Conservation (phyloP, 176 grass and related monocot species). For the Sorghum bicolor region Sorghum_bicolor_NCBIv3 NC_012877.2:51341001-51341500, state of each 20-base stretch:
- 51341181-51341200: conserved; percentile 7
- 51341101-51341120: not conserved
- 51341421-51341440: conserved; percentile 19
- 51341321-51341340: no score
- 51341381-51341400: not conserved
- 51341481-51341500: not conserved
- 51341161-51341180: not conserved
- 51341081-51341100: not conserved
- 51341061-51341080: not conserved
- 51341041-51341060: conserved; percentile 2
- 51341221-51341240: not conserved
- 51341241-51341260: conserved; percentile 22
- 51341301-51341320: no score
- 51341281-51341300: not conserved
- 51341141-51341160: not conserved
- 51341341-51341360: not conserved
- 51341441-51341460: conserved; percentile 18
- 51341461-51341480: conserved; percentile 30
- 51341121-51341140: not conserved
- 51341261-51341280: conserved; percentile 30
- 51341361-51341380: not conserved
- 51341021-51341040: conserved; percentile 18
- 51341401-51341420: not conserved
- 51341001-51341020: not conserved
- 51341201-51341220: not conserved